Evolutionary conservation across 495 filamentous ascomycete species (phyloP).

Genomic region (Penicillium angulare): DNA sequence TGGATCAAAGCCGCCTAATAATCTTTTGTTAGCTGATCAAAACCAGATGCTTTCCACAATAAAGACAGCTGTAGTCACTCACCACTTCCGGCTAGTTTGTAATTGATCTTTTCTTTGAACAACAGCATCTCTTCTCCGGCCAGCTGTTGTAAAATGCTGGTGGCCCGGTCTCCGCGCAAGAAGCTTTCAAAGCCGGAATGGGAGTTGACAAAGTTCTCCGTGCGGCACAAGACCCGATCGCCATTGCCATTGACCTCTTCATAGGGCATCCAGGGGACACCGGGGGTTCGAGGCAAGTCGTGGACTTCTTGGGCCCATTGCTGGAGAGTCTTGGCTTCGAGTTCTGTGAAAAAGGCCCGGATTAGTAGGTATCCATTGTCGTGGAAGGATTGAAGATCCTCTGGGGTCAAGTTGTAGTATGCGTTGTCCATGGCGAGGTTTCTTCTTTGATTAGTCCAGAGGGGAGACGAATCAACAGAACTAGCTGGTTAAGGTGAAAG

Average conservation of each 20-base stretch:
- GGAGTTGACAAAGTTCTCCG: slow-evolving; percentile 47
- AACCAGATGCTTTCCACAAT: background rate
- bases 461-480: no score
- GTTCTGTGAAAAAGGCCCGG: slow-evolving; percentile 24
- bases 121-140: slow-evolving; percentile 45
- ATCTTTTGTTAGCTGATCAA: background rate
- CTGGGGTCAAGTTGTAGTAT: slow-evolving; percentile 20
- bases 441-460: background rate
- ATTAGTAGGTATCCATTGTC: slow-evolving; percentile 41
- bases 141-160: slow-evolving; percentile 34
- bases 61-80: background rate
- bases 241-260: slow-evolving; percentile 44
- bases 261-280: slow-evolving; percentile 46
- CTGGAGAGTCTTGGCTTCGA: slow-evolving; percentile 30
- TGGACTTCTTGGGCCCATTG: slow-evolving; percentile 45
- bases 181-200: slow-evolving; percentile 39
- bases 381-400: slow-evolving; percentile 37
- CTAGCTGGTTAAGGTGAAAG: no score
- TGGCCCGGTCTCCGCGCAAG: slow-evolving; percentile 36
- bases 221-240: slow-evolving; percentile 43
- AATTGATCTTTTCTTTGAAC: slow-evolving; percentile 52
- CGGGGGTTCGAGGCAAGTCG: slow-evolving; percentile 34
- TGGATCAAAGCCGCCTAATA: slow-evolving; percentile 37
- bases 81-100: slow-evolving; percentile 43
- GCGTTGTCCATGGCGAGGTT: slow-evolving; percentile 21